Percentiles rank a stretch among this genome's conserved stretches.
phyloP scores from a whole-genome alignment of 352 stramenopile species.

The Globisporangium mamillatum region DNA sequence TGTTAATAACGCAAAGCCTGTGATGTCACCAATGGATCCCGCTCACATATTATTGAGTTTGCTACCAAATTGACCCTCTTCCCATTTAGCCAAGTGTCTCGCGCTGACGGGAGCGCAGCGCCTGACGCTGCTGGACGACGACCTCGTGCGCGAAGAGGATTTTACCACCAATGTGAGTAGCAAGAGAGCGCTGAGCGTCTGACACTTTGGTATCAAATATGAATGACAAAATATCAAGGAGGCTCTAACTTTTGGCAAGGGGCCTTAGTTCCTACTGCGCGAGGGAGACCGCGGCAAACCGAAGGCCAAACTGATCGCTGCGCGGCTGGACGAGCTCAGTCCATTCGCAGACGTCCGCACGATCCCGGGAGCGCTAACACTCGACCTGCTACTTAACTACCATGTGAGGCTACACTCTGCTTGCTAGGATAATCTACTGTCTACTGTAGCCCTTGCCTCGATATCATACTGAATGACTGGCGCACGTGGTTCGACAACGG shows the following conservation, averaged over 20 bases:
- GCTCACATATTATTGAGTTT: background rate
- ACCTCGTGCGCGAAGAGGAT: slow-evolving; percentile 38
- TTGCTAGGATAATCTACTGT: background rate
- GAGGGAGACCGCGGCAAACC: slow-evolving; percentile 28
- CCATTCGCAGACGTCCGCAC: slow-evolving; percentile 31
- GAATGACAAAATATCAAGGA: background rate
- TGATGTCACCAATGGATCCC: background rate
- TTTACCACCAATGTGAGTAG: slow-evolving; percentile 22
- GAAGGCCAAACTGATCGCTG: slow-evolving; percentile 29
- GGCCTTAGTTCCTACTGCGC: slow-evolving; percentile 29
- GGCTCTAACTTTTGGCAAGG: background rate
- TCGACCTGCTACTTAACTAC: slow-evolving; percentile 42
- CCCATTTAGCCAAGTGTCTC: slow-evolving; percentile 32
- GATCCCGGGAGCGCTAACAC: slow-evolving; percentile 28
- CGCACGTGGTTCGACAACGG: background rate
- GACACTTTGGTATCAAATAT: slow-evolving; percentile 6
- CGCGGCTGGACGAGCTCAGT: slow-evolving; percentile 25
- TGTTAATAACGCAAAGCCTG: background rate
- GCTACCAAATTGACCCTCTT: background rate
- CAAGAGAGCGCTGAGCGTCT: background rate
- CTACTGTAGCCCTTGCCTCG: background rate
- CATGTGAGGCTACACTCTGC: slow-evolving; percentile 22
- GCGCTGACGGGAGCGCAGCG: slow-evolving; percentile 31
- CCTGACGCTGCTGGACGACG: slow-evolving; percentile 45
- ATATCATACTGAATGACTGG: background rate